A percentile compares a stretch with the other conserved stretches of the same genome.
Evolutionary conservation across 2,329 filamentous ascomycete species (phyloP).

Genomic region (Cryphonectria naterciae): DNA sequence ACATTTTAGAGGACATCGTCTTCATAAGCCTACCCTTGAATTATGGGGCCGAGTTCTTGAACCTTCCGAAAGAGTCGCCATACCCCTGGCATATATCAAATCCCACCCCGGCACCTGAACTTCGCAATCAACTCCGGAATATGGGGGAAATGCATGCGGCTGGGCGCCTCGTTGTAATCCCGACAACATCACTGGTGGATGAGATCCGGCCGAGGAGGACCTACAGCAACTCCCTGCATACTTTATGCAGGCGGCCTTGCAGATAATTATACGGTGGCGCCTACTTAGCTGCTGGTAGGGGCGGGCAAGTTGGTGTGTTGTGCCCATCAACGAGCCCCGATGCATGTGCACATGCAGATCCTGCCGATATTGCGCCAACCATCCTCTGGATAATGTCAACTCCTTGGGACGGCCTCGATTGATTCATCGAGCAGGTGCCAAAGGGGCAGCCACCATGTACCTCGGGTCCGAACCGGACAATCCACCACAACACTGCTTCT

Average conservation of each 20-base stretch:
- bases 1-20: background rate
- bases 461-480: background rate
- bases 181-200: slow-evolving; percentile 7
- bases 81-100: background rate
- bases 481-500: background rate
- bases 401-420: background rate
- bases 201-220: background rate
- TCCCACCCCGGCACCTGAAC: background rate
- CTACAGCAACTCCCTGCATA: background rate
- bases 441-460: background rate
- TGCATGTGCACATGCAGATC: background rate
- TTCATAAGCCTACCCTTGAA: background rate
- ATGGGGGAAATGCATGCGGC: background rate
- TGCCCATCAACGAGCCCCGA: background rate
- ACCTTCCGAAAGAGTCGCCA: background rate
- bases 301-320: background rate
- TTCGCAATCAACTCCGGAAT: background rate
- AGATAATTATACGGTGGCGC: background rate
- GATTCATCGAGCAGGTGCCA: background rate
- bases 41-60: background rate
- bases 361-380: background rate
- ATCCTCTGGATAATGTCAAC: background rate
- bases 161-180: background rate
- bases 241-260: background rate
- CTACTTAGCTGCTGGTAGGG: background rate